phyloP scores from a whole-genome alignment of 2,329 filamentous ascomycete genomes.

The Alternaria sp. region DNA sequence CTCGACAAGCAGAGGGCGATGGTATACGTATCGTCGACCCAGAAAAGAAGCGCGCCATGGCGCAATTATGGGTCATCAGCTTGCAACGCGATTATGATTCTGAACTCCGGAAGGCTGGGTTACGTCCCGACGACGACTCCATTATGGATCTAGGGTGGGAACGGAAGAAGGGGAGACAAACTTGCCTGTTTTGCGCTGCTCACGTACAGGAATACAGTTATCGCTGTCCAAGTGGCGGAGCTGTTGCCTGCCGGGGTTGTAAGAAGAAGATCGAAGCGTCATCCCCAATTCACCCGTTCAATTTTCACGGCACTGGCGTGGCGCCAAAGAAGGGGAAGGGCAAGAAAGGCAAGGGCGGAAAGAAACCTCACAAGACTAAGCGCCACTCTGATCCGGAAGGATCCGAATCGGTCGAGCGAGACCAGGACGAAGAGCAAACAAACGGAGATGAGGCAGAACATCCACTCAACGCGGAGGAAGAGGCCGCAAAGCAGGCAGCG shows the following conservation, averaged over 20 bases:
- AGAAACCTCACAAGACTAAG: neutral
- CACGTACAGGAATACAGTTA: neutral
- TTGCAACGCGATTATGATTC: neutral
- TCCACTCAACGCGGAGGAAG: neutral
- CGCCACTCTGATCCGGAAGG: neutral
- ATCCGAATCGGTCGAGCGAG: neutral
- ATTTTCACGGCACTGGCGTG: neutral
- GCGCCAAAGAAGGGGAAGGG: neutral
- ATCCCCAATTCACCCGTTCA: neutral
- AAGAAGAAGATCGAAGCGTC: slow-evolving; percentile 1
- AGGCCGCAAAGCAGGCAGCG: neutral
- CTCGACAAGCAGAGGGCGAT: neutral
- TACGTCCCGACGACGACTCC: neutral
- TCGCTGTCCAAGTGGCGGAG: neutral
- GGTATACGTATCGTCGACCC: neutral
- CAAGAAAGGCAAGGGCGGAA: neutral
- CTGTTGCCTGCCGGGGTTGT: neutral
- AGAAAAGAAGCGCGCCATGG: neutral
- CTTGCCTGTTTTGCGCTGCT: neutral
- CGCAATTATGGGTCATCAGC: neutral
- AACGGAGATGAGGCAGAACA: neutral
- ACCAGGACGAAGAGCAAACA: neutral
- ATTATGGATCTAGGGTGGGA: neutral
- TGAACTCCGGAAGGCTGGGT: neutral
- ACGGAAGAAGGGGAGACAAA: neutral